Percentiles rank a stretch among this genome's conserved stretches.
Conservation (phyloP, 2,329 filamentous ascomycete species). For the Alternaria sp. region DNA sequence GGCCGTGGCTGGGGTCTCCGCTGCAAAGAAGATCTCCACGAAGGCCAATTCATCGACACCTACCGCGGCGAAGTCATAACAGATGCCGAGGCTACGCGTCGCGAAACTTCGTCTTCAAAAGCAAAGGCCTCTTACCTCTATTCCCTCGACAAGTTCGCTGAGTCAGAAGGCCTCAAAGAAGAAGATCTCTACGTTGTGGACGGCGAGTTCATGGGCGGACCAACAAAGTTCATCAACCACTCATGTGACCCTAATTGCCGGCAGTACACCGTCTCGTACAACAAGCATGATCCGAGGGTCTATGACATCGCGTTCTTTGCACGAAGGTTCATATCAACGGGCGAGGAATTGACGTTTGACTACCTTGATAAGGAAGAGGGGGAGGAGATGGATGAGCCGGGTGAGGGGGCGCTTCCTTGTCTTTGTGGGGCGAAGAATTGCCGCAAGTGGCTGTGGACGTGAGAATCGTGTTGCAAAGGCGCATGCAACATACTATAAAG, state of each 20-base stretch:
- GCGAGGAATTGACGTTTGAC: constrained; percentile 79
- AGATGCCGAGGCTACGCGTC: constrained; percentile 65
- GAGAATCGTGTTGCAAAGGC: not conserved
- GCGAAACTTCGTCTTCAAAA: constrained; percentile 63
- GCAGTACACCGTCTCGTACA: constrained; percentile 79
- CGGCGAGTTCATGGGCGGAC: constrained; percentile 78
- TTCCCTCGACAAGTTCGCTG: constrained; percentile 78
- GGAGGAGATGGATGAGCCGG: constrained; percentile 56
- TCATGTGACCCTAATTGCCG: constrained; percentile 79
- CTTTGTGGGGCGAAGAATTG: constrained; percentile 70
- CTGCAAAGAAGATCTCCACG: constrained; percentile 67
- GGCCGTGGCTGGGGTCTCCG: constrained; percentile 81
- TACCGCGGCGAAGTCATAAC: constrained; percentile 71
- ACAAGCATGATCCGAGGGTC: constrained; percentile 74
- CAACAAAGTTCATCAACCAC: constrained; percentile 84
- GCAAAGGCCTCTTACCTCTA: constrained; percentile 83
- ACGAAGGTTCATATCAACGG: constrained; percentile 66
- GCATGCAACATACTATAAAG: not conserved
- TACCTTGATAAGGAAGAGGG: constrained; percentile 72
- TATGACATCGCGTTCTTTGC: constrained; percentile 83
- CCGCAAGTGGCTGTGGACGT: constrained; percentile 70
- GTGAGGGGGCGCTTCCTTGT: constrained; percentile 54
- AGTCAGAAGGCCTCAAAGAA: constrained; percentile 59
- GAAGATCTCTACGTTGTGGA: constrained; percentile 57
- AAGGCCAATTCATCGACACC: constrained; percentile 79